Base-by-base conservation (phyloP, 2,329 filamentous ascomycete genomes). In the Ophiostoma novo-ulmi region DNA sequence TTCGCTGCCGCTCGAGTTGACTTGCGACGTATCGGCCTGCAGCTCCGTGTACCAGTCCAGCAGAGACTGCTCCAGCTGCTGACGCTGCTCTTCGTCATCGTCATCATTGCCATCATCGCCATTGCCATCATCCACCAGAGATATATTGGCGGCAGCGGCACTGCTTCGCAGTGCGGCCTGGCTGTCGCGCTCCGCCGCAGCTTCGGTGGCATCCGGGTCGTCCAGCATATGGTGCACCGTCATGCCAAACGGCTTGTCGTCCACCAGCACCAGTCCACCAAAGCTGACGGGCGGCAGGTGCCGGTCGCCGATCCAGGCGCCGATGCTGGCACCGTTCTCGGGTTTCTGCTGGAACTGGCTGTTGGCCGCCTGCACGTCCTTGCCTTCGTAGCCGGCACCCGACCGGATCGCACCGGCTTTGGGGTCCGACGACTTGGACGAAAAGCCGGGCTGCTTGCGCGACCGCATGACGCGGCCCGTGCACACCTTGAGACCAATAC, bases 211-310 rank as follows among this genome's bases (percentile, higher is more conserved):
- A 3, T 86, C 85, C 0, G 86, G 87, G 71, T 89, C 86, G 82
- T 97, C 94, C 2, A 98, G 87, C 88, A 98, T 94, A 79, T 98
- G 94, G 77, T 98, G 94, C 0, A 98, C 94, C 31, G 93, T 97
- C 92, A 98, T 95, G 14, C 94, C 94, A 76, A 93, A 95, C 0
- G 92, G 88, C 78, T 91, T 89, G 70, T 91, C 88, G 77, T 98
- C 93, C 1, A 98, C 88, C 41, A 95, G 82, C 58, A 98, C 88
- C 4, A 97, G 85, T 10, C 94, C 94, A 14, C 94, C 94, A 75
- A 97, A 93, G 41, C 93, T 96, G 3, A 97, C 94, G 1, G 94
- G 93, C 6, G 94, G 93, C 2, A 97, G 83, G 77, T 97, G 94
- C 64, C 91, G 89, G 74, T 93, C 88, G 71, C 91, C 91, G 68